phyloP scores from a whole-genome alignment of 2,329 filamentous ascomycete species.

The Zymoseptoria tritici region DNA sequence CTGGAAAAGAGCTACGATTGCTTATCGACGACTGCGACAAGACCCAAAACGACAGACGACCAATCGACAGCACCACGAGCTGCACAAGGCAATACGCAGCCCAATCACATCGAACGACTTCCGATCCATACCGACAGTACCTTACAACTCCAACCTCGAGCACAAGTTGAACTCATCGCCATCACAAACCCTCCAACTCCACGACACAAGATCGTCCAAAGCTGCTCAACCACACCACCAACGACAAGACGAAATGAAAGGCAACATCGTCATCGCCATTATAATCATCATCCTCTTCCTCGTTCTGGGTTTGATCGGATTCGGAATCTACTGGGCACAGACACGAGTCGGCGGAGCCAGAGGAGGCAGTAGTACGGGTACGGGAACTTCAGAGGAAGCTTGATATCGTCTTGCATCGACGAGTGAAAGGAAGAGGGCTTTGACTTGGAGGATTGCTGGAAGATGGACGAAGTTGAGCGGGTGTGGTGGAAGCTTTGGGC shows the following conservation, averaged over 20 bases:
- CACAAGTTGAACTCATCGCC: background rate
- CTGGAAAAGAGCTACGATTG: background rate
- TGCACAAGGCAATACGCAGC: background rate
- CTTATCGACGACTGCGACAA: background rate
- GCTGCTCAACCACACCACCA: too few species aligned
- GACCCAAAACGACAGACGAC: background rate
- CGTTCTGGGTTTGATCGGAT: slow-evolving; percentile 42
- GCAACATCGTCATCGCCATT: slow-evolving; percentile 47
- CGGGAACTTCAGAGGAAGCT: slow-evolving; percentile 25
- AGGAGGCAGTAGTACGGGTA: slow-evolving; percentile 17
- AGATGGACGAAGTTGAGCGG: background rate
- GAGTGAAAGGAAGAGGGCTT: background rate
- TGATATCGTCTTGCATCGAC: slow-evolving; percentile 3
- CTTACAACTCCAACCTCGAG: background rate
- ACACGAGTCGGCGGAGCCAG: slow-evolving; percentile 22
- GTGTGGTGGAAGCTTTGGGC: background rate
- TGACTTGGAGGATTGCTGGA: background rate
- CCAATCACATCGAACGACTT: background rate
- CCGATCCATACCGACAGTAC: background rate
- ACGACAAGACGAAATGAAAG: slow-evolving; percentile 35
- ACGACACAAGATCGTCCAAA: background rate
- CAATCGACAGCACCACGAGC: background rate
- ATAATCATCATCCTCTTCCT: slow-evolving; percentile 48
- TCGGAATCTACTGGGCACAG: slow-evolving; percentile 44
- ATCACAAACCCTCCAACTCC: background rate